Percentiles rank a stretch among this genome's conserved stretches.
These are phyloP conservation scores for Leccinum rimulosum DNA, from an alignment of 768 basidiomycete species.

Conservation along the genomic window DNA sequence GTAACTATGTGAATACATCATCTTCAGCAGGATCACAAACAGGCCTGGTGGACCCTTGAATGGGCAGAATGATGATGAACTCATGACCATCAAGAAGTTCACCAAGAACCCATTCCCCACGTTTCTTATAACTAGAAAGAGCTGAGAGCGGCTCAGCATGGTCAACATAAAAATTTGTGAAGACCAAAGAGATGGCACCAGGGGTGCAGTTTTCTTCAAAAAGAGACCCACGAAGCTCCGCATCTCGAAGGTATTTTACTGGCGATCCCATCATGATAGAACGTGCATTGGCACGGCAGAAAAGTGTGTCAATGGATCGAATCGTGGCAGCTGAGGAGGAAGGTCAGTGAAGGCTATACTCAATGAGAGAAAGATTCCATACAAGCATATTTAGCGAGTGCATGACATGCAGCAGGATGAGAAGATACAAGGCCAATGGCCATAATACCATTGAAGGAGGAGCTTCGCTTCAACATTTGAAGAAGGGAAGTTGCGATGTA, in stretches of 20 bases:
- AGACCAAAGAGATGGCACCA: constrained; percentile 3
- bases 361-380: background rate
- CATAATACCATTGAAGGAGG: background rate
- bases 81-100: constrained; percentile 4
- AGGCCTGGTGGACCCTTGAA: background rate
- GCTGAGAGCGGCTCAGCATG: background rate
- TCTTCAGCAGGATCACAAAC: background rate
- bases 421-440: background rate
- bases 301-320: background rate
- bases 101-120: constrained; percentile 1
- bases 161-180: constrained; percentile 1
- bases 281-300: background rate
- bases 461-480: background rate
- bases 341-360: constrained; percentile 2
- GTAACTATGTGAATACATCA: background rate
- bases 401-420: constrained; percentile 6
- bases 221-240: constrained; percentile 2
- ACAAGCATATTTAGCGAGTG: constrained; percentile 1
- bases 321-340: background rate
- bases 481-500: background rate
- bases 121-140: background rate
- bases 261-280: constrained; percentile 1
- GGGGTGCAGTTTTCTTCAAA: constrained; percentile 5
- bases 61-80: constrained; percentile 1
- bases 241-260: constrained; percentile 2